Base-by-base conservation (phyloP, 306 rosid species). In the Lupinus albus region DNA sequence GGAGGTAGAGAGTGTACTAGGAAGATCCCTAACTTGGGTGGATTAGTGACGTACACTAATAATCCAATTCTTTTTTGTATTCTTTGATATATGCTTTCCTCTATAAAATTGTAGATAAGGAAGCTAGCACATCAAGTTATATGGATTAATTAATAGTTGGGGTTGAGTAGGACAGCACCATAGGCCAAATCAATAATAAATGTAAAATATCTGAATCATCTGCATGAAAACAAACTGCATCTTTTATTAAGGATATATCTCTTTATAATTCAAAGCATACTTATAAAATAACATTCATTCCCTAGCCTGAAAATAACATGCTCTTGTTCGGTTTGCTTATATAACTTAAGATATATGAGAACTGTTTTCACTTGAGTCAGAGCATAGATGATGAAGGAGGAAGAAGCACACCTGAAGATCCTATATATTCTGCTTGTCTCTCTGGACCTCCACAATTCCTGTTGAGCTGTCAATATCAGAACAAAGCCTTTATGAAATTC, bases 31-130 rank as follows among this genome's bases (percentile, higher is more conserved):
- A 59, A 79, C 64, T 53, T 54, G 71, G 64, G 80, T 77, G 83
- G 84, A 61, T 75, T 8, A 1, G 63, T 72, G 87, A 82, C 77
- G 74, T 68, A 61, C 68, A 75, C 73, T 55, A 69, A 21, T 47
- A 9, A 46, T 13, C 13, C 28, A 6, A 41, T 42, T 25, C 30
- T 25, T 25, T 25, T 25, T 25, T 9, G 10, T 33, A 33, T 33
- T 33, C 38, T 33, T 33, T 33, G 8, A 33, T 33, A 44, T 74
- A 49, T 64, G 30, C 4, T 36, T 46, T 38, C 14, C 51, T 6
- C 1, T 10, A 5, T 15, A 36, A 8, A 45, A n/a, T 18, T 46
- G 15, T 1, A 62, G 73, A 71, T 56, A 78, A 82, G 71, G 74
- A 15, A 68, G 73, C 12, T 46, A 16, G 64, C 79, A 75, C 71